Base-by-base conservation (phyloP, 2,329 filamentous ascomycete species). In the Penicillium crustosum region DNA sequence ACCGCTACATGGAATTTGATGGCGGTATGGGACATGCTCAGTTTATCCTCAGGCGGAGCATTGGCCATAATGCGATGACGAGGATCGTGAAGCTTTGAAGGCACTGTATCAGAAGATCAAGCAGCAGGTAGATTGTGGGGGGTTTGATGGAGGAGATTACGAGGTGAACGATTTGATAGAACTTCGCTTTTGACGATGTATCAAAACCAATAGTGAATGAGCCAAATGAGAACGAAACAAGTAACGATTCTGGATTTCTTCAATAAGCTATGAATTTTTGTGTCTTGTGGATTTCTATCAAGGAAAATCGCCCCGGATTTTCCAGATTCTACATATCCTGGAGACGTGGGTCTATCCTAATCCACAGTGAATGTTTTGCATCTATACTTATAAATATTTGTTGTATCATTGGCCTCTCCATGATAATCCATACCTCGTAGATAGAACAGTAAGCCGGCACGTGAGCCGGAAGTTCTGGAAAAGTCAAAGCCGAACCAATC, bases 401-500 rank as follows among this genome's bases (percentile, higher is more conserved):
- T 8, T 42, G 39, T 17, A 17, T 42, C 13, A 42, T 23, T 42
- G 13, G 21, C 39, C 21, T 21, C 10, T 41, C 19, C 12, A 25
- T 39, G 33, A 35, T 35, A 35, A 17, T 35, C 33, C 17, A 36
- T 36, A 1, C 5, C 25, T 25, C 5, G 10, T 12, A n/a, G n/a
- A 15, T 15, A 23, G 8, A 13, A 19, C 12, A 33, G n/a, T 6
- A 19, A 39, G 36, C 17, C 21, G 39, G 21, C 39, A 54, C 52
- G 52, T 54, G 43, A 41, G 2, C n/a, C 23, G 35, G 52, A 31
- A 33, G 27, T 25, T 23, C 17, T 29, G 9, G 2, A 33, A 52
- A 52, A 12, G n/a, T 21, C 36, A 36, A 55, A 49, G 52, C 44
- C 52, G 44, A 42, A 52, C 55, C 49, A 56, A 48, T 47, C 42